A percentile compares a stretch with the other conserved stretches of the same genome.
phyloP scores from a whole-genome alignment of 2,329 filamentous ascomycete species.

The Aplosporella prunicola region DNA sequence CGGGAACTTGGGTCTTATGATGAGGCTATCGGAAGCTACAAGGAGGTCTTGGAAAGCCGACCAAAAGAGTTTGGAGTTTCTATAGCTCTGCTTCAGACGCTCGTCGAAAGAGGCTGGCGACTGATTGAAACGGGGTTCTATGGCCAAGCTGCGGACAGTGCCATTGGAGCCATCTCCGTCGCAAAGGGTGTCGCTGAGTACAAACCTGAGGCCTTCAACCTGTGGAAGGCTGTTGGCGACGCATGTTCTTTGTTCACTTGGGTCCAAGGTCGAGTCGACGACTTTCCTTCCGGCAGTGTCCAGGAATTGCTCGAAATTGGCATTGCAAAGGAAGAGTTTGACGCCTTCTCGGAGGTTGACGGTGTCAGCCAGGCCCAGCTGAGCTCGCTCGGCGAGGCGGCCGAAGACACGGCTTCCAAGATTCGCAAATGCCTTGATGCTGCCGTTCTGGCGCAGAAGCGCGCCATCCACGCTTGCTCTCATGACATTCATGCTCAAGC shows the following conservation, averaged over 20 bases:
- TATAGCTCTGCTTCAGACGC: constrained; percentile 78
- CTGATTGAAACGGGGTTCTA: constrained; percentile 77
- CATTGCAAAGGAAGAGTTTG: constrained; percentile 47
- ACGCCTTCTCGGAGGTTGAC: constrained; percentile 61
- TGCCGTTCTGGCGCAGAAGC: constrained; percentile 77
- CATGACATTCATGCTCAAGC: constrained; percentile 79
- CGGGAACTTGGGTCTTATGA: constrained; percentile 87
- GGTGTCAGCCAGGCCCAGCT: constrained; percentile 41
- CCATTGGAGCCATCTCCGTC: constrained; percentile 57
- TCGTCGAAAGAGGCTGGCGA: constrained; percentile 70
- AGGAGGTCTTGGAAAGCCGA: constrained; percentile 57
- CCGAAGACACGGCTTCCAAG: constrained; percentile 4
- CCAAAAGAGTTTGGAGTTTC: constrained; percentile 75
- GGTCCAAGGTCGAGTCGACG: constrained; percentile 56
- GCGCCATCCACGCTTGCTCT: constrained; percentile 63
- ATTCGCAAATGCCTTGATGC: constrained; percentile 56
- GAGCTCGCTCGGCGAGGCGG: constrained; percentile 14
- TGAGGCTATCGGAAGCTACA: constrained; percentile 68
- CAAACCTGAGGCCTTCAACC: constrained; percentile 70
- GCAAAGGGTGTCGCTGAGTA: constrained; percentile 52
- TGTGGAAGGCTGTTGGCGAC: constrained; percentile 90
- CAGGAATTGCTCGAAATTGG: constrained; percentile 48
- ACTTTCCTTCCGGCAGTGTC: constrained; percentile 54
- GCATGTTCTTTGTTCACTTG: constrained; percentile 76
- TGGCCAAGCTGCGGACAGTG: constrained; percentile 67